Base-by-base conservation (phyloP, 2,329 filamentous ascomycete species). In the Dothidotthia symphoricarpi region DNA sequence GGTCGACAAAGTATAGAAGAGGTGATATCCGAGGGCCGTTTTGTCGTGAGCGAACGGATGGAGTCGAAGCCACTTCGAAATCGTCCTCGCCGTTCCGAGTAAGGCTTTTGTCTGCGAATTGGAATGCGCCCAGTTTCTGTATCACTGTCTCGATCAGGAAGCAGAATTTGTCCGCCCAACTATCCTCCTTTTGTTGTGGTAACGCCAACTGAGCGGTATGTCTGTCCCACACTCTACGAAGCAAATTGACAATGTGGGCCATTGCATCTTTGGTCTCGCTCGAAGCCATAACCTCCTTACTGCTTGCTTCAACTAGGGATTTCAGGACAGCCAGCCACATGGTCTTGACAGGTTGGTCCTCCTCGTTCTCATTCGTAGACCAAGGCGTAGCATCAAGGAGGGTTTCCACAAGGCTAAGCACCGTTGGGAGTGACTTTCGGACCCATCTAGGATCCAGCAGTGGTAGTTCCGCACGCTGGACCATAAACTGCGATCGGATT, bases 271-370 rank as follows among this genome's bases (percentile, higher is more conserved):
- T 86, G 1, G 89, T 87, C 45, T 97, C 91, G 10, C 78, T 78
- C 0, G 88, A 89, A 6, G 90, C 83, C 55, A 91, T 95, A 53
- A 98, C 85, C 66, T 98, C 93, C 66, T 95, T 95, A 28, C 76
- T 77, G 16, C 83, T 83, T 26, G 86, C 85, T 32, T 78, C 76
- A 2, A 81, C 77, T 16, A 89, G 71, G 1, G 83, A 78, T 3
- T 72, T 69, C 28, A 87, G 72, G 10, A 88, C 70, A 1, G 76
- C 72, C 17, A 70, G 64, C 83, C 83, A 87, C 25, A 87, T 71
- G 6, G 68, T 71, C 8, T 82, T 75, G 7, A 84, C 70, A 3
- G 75, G 66, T 24, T 65, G 55, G 22, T 73, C 67, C 27, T 61
- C 60, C 9, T 68, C 61, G n/a, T 45, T 39, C 8, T 50, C 48